Evolutionary conservation across 257 asterid species (phyloP), one percentile per base, ranked within the genome.

Genomic region (Solanum commersonii): DNA sequence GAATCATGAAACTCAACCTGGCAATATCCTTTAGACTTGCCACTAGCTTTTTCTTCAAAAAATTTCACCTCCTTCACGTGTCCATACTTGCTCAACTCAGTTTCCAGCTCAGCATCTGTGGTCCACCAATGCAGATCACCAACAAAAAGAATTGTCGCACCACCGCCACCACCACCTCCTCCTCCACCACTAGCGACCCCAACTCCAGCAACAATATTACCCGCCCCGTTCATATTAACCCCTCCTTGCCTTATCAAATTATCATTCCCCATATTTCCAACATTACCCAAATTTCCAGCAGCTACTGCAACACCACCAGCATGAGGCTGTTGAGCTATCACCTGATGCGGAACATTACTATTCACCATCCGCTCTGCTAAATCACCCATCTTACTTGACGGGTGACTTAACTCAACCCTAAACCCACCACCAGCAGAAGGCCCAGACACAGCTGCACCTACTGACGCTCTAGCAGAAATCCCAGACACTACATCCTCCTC

Each of bases 61-160:
- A 96, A 97, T 72, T 95, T 97, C 84, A 97, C 93, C 91, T 97
- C 99, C 94, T 95, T 97, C 60, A 97, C 98, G 35, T 88, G 89
- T 49, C 99, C 99, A 90, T 94, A 97, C 90, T 94, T 96, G 88
- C 92, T 90, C 68, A 96, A 90, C 89, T 94, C 99, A 42, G 90
- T 72, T 92, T 95, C 99, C 67, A 95, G 91, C 91, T 97, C 99
- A 40, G 98, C 93, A 94, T 97, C 99, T 0, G 99, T 97, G 4
- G 99, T 96, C 99, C 99, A 97, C 99, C 99, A 97, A 87, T 97
- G 99, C 90, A 97, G 84, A 86, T 96, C 99, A 23, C 99, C 99
- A 35, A 97, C 98, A 91, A 93, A 96, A 84, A 97, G 96, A 90
- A 92, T 91, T 1, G 98, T 90, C 83, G 94, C 94, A 44, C 88